These are phyloP conservation scores for Erodium maritimum DNA, from an alignment of 345 rosid genomes.

Conservation along the genomic window DNA sequence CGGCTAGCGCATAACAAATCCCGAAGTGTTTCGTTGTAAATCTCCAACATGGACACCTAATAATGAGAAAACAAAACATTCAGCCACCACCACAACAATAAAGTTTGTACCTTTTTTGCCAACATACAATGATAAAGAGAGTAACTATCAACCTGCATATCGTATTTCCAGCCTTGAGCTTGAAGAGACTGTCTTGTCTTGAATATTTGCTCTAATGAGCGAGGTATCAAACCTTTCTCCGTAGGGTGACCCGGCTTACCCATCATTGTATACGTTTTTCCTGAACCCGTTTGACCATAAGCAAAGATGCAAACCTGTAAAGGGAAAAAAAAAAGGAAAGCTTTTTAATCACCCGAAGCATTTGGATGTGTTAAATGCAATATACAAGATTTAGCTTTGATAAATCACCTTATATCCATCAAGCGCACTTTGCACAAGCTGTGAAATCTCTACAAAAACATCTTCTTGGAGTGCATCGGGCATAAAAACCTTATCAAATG, in stretches of 20 bases:
- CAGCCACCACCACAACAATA: background rate
- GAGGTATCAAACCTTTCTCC: constrained; percentile 82
- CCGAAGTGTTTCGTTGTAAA: constrained; percentile 80
- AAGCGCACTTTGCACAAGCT: constrained; percentile 87
- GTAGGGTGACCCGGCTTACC: constrained; percentile 64
- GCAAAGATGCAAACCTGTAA: constrained; percentile 92
- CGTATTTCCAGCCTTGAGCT: constrained; percentile 86
- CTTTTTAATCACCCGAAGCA: background rate
- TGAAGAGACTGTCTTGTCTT: constrained; percentile 55
- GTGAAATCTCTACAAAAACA: constrained; percentile 87
- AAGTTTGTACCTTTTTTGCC: background rate
- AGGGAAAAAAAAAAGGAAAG: too few species aligned
- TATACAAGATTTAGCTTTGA: background rate
- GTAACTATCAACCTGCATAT: constrained; percentile 56
- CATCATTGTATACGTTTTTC: constrained; percentile 98
- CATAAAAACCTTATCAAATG: constrained; percentile 81
- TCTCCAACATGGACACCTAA: constrained; percentile 89
- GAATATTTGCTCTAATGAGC: constrained; percentile 83
- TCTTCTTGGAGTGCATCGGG: constrained; percentile 80
- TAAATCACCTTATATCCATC: constrained; percentile 84
- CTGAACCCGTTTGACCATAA: constrained; percentile 96
- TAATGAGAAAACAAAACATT: too few species aligned
- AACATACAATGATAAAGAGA: constrained; percentile 3
- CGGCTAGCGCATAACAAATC: constrained; percentile 47
- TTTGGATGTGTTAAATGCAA: too few species aligned